phyloP scores from a whole-genome alignment of 108 stramenopile species.

The Nannochloropsis salina region DNA sequence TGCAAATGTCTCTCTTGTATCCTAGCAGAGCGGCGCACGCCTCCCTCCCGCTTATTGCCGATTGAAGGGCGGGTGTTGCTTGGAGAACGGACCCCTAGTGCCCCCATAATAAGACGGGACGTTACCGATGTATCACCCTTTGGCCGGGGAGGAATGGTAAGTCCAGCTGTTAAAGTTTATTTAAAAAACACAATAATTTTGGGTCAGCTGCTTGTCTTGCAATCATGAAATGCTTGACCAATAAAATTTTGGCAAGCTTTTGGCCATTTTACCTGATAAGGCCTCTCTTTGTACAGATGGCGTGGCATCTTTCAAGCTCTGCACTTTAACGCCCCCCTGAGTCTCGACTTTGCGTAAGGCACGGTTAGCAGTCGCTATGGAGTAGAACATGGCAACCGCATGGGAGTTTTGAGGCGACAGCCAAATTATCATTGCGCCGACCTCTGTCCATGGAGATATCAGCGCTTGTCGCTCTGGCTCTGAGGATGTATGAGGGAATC shows the following conservation, averaged over 20 bases:
- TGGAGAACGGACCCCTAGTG: not conserved
- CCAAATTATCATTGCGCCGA: not conserved
- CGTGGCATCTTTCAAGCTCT: not conserved
- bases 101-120: not conserved
- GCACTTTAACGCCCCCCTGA: not conserved
- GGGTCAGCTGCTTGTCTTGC: too few species aligned
- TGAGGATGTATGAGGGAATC: not conserved
- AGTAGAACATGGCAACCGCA: not conserved
- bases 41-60: not conserved
- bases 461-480: not conserved
- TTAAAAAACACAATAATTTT: not conserved
- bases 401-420: not conserved
- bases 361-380: not conserved
- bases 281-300: not conserved
- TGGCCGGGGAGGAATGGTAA: not conserved
- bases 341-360: not conserved
- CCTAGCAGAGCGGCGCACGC: not conserved
- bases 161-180: not conserved
- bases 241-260: not conserved
- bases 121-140: not conserved
- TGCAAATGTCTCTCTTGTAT: not conserved
- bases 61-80: conserved; percentile 2
- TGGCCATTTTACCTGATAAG: not conserved
- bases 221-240: too few species aligned
- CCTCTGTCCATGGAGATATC: not conserved